A percentile compares a stretch with the other conserved stretches of the same genome.
phyloP scores from a whole-genome alignment of 768 basidiomycete genomes.

The Megacollybia marginata region DNA sequence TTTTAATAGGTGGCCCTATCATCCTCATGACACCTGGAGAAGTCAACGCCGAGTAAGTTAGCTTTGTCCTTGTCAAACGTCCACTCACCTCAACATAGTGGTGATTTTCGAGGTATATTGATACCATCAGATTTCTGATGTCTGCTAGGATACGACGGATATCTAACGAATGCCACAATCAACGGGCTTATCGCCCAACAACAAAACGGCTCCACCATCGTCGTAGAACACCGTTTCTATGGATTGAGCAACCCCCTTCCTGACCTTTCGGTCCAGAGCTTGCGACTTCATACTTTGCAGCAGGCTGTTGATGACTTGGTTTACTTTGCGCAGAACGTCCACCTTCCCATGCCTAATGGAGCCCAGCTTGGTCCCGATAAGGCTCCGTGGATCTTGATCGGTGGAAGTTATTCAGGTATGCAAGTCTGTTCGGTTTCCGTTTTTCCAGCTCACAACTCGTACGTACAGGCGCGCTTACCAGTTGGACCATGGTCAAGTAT shows the following conservation, averaged over 20 bases:
- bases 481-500: constrained; percentile 11
- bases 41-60: constrained; percentile 22
- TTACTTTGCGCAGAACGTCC: constrained; percentile 39
- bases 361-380: constrained; percentile 21
- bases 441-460: background rate
- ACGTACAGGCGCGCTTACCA: constrained; percentile 5
- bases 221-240: constrained; percentile 46
- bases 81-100: background rate
- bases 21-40: constrained; percentile 38
- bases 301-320: constrained; percentile 46
- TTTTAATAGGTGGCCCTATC: constrained; percentile 25
- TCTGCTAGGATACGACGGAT: constrained; percentile 19
- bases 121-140: constrained; percentile 5
- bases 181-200: constrained; percentile 36
- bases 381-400: constrained; percentile 13
- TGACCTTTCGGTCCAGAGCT: constrained; percentile 31
- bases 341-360: constrained; percentile 39
- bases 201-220: constrained; percentile 32
- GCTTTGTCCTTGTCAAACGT: background rate
- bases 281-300: constrained; percentile 37
- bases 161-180: constrained; percentile 37
- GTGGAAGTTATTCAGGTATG: constrained; percentile 10
- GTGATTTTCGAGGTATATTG: background rate
- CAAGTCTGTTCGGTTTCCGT: background rate
- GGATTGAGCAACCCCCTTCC: constrained; percentile 39